phyloP scores from a whole-genome alignment of 2,329 filamentous ascomycete genomes.

The Ophiognomonia clavigignenti-juglandacearum region DNA sequence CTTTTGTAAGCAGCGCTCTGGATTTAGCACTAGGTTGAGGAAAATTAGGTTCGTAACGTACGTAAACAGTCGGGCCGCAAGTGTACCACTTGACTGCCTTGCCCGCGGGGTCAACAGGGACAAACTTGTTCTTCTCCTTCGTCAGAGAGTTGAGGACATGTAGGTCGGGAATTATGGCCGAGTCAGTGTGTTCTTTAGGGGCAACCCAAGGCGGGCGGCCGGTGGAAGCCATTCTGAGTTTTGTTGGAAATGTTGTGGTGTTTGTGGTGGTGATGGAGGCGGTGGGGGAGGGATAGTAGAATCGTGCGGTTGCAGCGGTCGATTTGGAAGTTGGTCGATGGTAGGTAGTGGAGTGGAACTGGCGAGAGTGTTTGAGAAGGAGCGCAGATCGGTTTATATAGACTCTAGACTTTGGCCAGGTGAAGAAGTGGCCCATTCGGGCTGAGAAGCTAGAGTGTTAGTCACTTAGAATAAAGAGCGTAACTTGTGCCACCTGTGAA shows the following conservation, averaged over 20 bases:
- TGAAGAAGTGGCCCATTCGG: conserved; percentile 4
- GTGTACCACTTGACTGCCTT: conserved; percentile 76
- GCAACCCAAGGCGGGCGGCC: conserved; percentile 14
- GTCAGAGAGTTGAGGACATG: conserved; percentile 15
- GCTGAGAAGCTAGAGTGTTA: background rate
- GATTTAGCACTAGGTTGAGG: conserved; percentile 57
- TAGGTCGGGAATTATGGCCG: conserved; percentile 8
- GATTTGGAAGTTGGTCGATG: background rate
- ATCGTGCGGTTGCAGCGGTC: background rate
- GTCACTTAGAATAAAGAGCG: no score
- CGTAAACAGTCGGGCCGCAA: conserved; percentile 82
- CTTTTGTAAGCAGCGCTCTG: no score
- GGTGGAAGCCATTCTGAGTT: conserved; percentile 11
- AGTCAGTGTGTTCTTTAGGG: conserved; percentile 8
- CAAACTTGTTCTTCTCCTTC: conserved; percentile 14
- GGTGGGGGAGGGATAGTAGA: background rate
- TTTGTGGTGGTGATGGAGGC: background rate
- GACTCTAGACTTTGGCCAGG: background rate
- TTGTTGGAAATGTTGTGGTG: background rate
- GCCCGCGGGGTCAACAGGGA: conserved; percentile 48
- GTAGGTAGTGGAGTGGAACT: background rate
- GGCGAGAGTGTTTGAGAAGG: background rate
- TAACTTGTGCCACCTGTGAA: no score
- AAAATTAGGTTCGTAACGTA: no score
- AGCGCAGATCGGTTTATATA: background rate